These are phyloP conservation scores for Spergularia azorica DNA, from an alignment of 179 eudicot species.

Conservation along the genomic window DNA sequence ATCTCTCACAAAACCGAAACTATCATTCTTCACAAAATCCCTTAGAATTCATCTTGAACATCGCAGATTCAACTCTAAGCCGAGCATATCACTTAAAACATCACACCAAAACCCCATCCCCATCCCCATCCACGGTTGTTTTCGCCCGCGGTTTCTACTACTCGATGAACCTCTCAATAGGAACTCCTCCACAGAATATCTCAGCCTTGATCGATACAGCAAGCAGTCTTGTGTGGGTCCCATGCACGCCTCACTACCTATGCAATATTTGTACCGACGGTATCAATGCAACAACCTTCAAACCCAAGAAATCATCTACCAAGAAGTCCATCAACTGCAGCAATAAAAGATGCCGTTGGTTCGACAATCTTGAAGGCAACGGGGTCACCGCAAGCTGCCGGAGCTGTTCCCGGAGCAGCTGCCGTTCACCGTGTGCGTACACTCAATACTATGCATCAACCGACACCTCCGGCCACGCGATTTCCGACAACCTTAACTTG, in stretches of 20 bases:
- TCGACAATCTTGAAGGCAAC: conserved; percentile 31
- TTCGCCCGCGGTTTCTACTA: conserved; percentile 36
- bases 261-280: conserved; percentile 41
- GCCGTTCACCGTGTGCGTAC: background rate
- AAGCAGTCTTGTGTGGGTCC: conserved; percentile 41
- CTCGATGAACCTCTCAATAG: conserved; percentile 52
- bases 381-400: conserved; percentile 28
- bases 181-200: conserved; percentile 53
- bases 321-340: conserved; percentile 40
- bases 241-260: conserved; percentile 43
- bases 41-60: too few relatives aligned
- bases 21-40: too few relatives aligned
- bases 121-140: conserved; percentile 28
- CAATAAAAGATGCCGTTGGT: conserved; percentile 47
- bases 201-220: conserved; percentile 36
- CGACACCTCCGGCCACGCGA: background rate
- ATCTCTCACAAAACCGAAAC: too few relatives aligned
- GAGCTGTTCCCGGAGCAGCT: conserved; percentile 14
- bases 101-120: conserved; percentile 35
- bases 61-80: too few relatives aligned
- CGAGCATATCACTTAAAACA: conserved; percentile 17
- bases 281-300: conserved; percentile 27
- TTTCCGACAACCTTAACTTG: background rate
- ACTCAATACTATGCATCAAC: background rate
- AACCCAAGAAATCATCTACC: conserved; percentile 50